Percentiles rank a stretch among this genome's conserved stretches.
Conservation (phyloP, 2,329 filamentous ascomycete genomes). For the Didymella pomorum region DNA sequence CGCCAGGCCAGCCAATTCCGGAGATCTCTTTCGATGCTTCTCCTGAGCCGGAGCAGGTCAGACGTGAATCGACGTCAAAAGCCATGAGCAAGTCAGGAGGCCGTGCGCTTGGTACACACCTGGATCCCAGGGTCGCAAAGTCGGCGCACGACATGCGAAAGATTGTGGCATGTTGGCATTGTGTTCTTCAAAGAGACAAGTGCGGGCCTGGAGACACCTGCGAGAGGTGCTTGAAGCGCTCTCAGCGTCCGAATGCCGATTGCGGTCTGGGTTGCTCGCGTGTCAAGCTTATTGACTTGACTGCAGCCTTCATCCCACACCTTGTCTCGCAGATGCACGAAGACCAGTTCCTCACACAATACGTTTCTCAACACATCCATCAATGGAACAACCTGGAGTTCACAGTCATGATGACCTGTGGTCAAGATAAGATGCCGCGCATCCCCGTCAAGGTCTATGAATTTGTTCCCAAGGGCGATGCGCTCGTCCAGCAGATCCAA, state of each 20-base stretch:
- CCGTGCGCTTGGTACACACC: constrained; percentile 50
- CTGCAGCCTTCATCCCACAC: constrained; percentile 55
- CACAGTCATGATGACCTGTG: constrained; percentile 54
- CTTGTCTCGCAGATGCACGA: constrained; percentile 54
- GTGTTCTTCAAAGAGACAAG: constrained; percentile 58
- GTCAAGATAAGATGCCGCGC: constrained; percentile 52
- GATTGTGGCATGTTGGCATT: constrained; percentile 58
- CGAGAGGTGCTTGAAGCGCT: constrained; percentile 51
- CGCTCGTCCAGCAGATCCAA: constrained; percentile 54
- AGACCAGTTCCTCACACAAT: constrained; percentile 53
- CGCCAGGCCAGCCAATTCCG: constrained; percentile 20
- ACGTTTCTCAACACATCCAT: constrained; percentile 50
- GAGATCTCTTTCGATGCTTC: constrained; percentile 35
- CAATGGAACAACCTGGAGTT: constrained; percentile 50
- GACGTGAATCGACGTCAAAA: constrained; percentile 30
- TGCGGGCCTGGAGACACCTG: constrained; percentile 53
- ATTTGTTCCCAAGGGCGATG: constrained; percentile 53
- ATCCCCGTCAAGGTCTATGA: constrained; percentile 57
- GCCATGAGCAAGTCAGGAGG: constrained; percentile 46
- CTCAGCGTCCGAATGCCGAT: constrained; percentile 49
- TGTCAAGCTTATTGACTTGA: constrained; percentile 56
- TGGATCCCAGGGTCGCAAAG: constrained; percentile 48
- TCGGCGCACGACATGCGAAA: constrained; percentile 57
- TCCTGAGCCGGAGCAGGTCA: constrained; percentile 38
- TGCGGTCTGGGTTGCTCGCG: constrained; percentile 56